phyloP scores from a whole-genome alignment of 768 basidiomycete genomes.

The Paxillus involutus region DNA sequence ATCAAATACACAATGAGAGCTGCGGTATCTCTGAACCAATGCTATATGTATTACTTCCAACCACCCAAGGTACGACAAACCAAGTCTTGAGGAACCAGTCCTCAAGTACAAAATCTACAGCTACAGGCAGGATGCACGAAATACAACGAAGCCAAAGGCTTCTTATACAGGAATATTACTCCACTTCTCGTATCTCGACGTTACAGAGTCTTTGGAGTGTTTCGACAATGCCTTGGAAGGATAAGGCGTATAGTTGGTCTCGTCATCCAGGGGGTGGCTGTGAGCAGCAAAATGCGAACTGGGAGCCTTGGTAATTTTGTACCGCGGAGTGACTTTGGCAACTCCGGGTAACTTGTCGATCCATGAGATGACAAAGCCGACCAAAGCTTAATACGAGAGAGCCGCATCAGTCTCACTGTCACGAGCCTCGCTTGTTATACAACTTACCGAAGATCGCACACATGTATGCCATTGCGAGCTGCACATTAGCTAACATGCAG shows the following conservation, averaged over 20 bases:
- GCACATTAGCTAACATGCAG: constrained; percentile 19
- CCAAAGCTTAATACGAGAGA: constrained; percentile 10
- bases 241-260: constrained; percentile 10
- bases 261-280: constrained; percentile 20
- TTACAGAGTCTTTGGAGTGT: constrained; percentile 8
- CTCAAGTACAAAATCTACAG: not conserved
- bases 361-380: constrained; percentile 25
- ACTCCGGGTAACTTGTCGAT: constrained; percentile 28
- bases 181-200: constrained; percentile 11
- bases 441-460: constrained; percentile 27
- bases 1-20: constrained; percentile 14
- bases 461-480: constrained; percentile 32
- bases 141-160: not conserved
- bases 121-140: not conserved
- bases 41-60: not conserved
- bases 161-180: constrained; percentile 17
- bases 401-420: not conserved
- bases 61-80: not conserved
- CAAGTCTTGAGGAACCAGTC: constrained; percentile 15
- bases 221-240: constrained; percentile 7
- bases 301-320: constrained; percentile 30
- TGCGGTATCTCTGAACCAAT: no score
- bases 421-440: not conserved
- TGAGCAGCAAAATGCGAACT: constrained; percentile 27
- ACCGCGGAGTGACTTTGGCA: constrained; percentile 22